Evolutionary conservation across 164 flowering plant genomes (phyloP), one percentile per base, ranked within the genome.

Genomic region (Berberis thunbergii): DNA sequence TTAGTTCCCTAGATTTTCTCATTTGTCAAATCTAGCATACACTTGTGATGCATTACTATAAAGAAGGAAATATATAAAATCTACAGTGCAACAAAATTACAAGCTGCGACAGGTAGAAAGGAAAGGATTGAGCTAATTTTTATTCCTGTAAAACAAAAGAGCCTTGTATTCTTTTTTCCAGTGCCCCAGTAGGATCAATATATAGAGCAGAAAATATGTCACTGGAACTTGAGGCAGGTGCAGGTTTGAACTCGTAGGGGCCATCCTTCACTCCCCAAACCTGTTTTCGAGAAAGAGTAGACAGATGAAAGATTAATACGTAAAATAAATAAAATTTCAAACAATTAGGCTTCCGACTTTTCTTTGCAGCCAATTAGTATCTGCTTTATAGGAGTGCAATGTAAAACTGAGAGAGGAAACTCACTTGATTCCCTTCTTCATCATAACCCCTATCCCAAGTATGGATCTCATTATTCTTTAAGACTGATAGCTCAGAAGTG

Each of bases 221-320:
- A 41, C 71, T 77, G 72, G 67, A 73, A 72, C 89, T 81, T 2
- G 86, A 82, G 44, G 77, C 57, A 41, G 96, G 86, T 52, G 96
- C 97, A 40, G 96, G 84, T 77, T 86, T 91, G 86, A 95, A 91
- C 79, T 91, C 99, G 40, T 95, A 95, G 4, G 99, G 94, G 55
- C 99, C 96, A 60, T 67, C 84, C 70, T 81, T 89, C 26, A 71
- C 85, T 67, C 99, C 99, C 99, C 99, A 95, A 63, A 86, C 92
- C 99, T 95, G 89, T 49, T 56, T 66, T 1, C 6, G 44, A 41
- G 7, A 57, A 9, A 41, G 4, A 57, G 8, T 49, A 11, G 52
- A 49, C 52, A 49, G 6, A 49, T 49, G 52, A 49, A 49, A 49
- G 11, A 49, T 49, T 6, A 49, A 49, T 49, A 49, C 11, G 6